phyloP scores from a whole-genome alignment of 768 basidiomycete genomes.

The Tricholoma terreum region DNA sequence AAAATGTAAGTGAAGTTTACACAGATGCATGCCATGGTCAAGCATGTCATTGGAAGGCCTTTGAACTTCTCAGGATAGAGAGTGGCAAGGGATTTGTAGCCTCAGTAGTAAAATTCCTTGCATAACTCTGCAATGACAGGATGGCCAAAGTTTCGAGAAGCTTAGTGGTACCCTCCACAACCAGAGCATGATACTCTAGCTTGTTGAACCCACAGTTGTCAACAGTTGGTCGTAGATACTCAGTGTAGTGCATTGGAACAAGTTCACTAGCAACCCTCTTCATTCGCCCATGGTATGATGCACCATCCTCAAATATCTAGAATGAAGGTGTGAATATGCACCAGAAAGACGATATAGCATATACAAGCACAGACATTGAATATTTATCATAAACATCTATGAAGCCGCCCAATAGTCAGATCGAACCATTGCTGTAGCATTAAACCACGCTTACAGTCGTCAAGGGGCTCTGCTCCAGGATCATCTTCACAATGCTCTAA shows the following conservation, averaged over 20 bases:
- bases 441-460: background rate
- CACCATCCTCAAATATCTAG: background rate
- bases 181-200: background rate
- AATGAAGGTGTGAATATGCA: background rate
- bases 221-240: background rate
- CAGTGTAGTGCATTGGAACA: background rate
- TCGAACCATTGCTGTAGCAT: background rate
- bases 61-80: background rate
- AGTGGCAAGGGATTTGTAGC: background rate
- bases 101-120: background rate
- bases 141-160: background rate
- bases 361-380: background rate
- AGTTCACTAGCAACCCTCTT: background rate
- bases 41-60: background rate
- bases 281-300: background rate
- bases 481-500: background rate
- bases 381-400: background rate
- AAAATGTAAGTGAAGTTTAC: too few relatives aligned
- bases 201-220: background rate
- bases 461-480: background rate
- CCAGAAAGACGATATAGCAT: background rate
- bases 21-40: too few relatives aligned
- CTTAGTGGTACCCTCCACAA: background rate
- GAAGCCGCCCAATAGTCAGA: background rate
- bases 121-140: background rate